A percentile compares a stretch with the other conserved stretches of the same genome.
Conservation (phyloP, 208 protist genomes). For the Porcisia deanei region DNA sequence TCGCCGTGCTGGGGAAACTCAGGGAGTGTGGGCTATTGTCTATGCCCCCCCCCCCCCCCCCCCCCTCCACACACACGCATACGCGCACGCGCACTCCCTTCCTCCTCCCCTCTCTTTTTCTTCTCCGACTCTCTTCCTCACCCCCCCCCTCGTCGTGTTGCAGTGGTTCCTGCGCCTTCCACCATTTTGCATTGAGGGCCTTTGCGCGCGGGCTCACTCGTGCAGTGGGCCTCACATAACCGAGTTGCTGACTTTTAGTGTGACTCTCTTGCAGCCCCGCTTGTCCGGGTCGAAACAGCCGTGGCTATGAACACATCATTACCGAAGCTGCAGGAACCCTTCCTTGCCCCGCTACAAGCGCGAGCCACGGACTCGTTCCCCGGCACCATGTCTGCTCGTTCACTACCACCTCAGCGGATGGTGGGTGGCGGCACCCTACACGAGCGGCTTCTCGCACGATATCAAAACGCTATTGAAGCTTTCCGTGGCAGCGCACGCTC, state of each 20-base stretch:
- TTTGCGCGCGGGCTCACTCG: not conserved
- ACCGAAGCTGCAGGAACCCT: not conserved
- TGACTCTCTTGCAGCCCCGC: not conserved
- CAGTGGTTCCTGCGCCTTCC: not conserved
- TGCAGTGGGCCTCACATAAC: not conserved
- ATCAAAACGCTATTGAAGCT: slow-evolving; percentile 39
- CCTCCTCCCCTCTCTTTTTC: not conserved
- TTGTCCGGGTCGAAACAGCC: not conserved
- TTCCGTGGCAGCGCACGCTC: slow-evolving; percentile 45
- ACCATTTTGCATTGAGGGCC: not conserved
- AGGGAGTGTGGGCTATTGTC: too few relatives aligned
- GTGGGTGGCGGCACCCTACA: slow-evolving; percentile 14
- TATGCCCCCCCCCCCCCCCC: too few relatives aligned
- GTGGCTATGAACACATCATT: not conserved
- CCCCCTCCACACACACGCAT: not conserved
- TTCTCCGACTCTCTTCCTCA: not conserved
- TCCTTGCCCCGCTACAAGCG: not conserved
- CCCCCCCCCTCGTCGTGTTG: not conserved
- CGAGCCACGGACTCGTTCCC: not conserved
- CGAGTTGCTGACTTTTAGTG: not conserved
- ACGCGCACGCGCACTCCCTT: not conserved
- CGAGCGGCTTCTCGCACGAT: slow-evolving; percentile 43
- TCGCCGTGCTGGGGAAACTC: too few relatives aligned
- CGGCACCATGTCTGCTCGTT: not conserved
- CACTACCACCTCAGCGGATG: not conserved